Evolutionary conservation across 805 yeast species (phyloP), one percentile per base, ranked within the genome.

Genomic region (Lipomyces starkeyi): DNA sequence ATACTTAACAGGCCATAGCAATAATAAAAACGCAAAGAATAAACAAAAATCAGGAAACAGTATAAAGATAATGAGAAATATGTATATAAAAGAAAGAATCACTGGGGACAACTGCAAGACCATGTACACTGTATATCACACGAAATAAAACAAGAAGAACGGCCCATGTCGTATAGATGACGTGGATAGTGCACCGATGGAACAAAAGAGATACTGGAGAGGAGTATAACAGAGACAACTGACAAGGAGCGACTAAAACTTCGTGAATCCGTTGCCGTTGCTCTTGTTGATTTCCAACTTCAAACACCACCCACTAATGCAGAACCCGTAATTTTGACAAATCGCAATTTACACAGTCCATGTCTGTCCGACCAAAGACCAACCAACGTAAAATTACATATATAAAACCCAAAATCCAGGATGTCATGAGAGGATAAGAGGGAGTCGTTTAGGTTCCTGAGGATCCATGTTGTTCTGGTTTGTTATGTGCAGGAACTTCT

Each of bases 401-500:
- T 17, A 17, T 6, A n/a, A 43, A 43, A 43, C 20, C 49, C 49
- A 43, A 43, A 43, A 43, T 43, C 49, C 49, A 17, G 49, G 49
- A 43, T 43, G 49, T 6, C 22, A 37, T 37, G 40, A 37, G 13
- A 11, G 32, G 32, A n/a, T n/a, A n/a, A 3, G 49, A 7, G 9
- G 22, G 11, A 43, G 22, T 43, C 22, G 49, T 43, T 43, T 17
- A 17, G 22, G 22, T n/a, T n/a, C 22, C 49, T n/a, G 49, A n/a
- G 20, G 49, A n/a, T 17, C 49, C 22, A 3, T 17, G 49, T n/a
- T 43, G 49, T 8, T 43, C 49, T n/a, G 49, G 49, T n/a, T 43
- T 43, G 49, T 6, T 8, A 7, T 43, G 49, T n/a, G 49, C n/a
- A n/a, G 49, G 49, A 43, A n/a, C 69, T 40, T 68, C 71, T 40